Evolutionary conservation across 169 alveolate species (phyloP).

Genomic region (Plasmodium cynomolgi): DNA sequence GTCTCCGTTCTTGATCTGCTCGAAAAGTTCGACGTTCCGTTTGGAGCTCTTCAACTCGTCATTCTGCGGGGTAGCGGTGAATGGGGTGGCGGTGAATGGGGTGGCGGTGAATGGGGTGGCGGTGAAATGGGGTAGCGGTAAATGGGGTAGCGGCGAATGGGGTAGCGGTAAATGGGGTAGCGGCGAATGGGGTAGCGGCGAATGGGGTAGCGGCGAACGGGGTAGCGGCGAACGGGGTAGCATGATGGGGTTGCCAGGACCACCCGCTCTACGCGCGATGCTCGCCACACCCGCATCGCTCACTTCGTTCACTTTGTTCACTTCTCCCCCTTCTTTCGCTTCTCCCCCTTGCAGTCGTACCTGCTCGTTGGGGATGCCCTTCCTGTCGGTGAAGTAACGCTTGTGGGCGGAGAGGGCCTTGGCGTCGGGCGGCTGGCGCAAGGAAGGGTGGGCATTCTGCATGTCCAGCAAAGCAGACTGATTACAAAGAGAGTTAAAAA

Average conservation of each 20-base stretch:
- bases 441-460: constrained; percentile 7
- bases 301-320: not conserved
- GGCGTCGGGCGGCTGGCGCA: not conserved
- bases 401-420: not conserved
- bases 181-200: not conserved
- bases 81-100: not conserved
- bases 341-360: not conserved
- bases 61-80: not conserved
- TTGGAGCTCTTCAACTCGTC: constrained; percentile 25
- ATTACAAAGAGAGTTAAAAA: constrained; percentile 26
- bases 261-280: not conserved
- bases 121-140: not conserved
- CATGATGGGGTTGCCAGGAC: not conserved
- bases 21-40: constrained; percentile 12
- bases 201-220: not conserved
- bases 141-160: too few species aligned
- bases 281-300: not conserved
- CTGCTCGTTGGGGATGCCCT: constrained; percentile 59
- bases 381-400: constrained; percentile 29
- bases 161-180: not conserved
- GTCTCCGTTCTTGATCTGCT: constrained; percentile 62
- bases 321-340: not conserved
- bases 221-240: not conserved
- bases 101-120: not conserved
- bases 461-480: constrained; percentile 41